These are phyloP conservation scores for Lupinus albus DNA, from an alignment of 306 rosid species.

Conservation along the genomic window DNA sequence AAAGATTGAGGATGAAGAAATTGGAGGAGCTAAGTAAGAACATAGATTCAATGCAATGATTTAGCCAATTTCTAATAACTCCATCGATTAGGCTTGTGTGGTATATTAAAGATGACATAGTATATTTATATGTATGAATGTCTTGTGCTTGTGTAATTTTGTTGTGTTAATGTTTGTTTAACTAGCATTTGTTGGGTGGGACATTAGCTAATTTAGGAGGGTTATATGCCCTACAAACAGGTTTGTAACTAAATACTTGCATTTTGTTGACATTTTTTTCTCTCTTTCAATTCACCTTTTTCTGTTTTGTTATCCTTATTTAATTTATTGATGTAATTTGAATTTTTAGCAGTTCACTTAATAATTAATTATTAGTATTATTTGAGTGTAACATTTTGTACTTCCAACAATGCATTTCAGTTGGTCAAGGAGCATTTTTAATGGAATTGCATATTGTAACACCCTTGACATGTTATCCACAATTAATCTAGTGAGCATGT, in stretches of 20 bases:
- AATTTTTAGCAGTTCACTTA: constrained; percentile 24
- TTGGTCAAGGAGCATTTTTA: not conserved
- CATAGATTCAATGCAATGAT: constrained; percentile 65
- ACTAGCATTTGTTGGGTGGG: constrained; percentile 56
- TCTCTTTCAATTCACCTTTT: constrained; percentile 35
- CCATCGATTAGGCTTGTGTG: constrained; percentile 81
- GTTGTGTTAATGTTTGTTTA: constrained; percentile 58
- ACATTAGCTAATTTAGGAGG: constrained; percentile 70
- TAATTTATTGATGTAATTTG: constrained; percentile 58
- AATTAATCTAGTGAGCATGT: too few species aligned
- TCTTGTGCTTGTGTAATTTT: constrained; percentile 64
- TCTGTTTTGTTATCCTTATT: constrained; percentile 40
- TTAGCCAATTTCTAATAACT: constrained; percentile 50
- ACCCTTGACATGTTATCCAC: too few species aligned
- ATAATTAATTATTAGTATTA: not conserved
- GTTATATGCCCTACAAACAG: constrained; percentile 62
- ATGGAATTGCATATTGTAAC: too few species aligned
- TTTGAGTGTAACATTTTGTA: constrained; percentile 9
- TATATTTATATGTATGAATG: constrained; percentile 67
- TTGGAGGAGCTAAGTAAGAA: constrained; percentile 94
- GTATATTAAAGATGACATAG: constrained; percentile 69
- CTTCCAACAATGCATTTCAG: not conserved
- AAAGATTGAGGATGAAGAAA: constrained; percentile 92
- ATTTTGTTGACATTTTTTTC: constrained; percentile 42
- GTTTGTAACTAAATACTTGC: constrained; percentile 79